A percentile compares a stretch with the other conserved stretches of the same genome.
Conservation (phyloP, 1,139 yeast species). For the Geotrichum aggregatum region DNA sequence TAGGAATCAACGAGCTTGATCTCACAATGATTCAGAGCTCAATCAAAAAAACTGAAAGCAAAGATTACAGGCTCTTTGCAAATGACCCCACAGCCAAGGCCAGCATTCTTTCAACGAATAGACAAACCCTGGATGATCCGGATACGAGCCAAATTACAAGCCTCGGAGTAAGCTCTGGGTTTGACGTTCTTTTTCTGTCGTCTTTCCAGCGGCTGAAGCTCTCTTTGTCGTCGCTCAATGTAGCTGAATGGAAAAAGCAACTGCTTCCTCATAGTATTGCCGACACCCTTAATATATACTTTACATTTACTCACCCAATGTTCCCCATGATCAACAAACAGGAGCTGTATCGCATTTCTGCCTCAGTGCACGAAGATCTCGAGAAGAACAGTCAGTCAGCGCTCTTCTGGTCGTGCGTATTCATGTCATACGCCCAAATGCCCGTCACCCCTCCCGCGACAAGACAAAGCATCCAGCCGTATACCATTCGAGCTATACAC, state of each 20-base stretch:
- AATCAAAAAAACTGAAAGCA: neutral
- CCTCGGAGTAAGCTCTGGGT: slow-evolving; percentile 26
- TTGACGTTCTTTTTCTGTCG: slow-evolving; percentile 24
- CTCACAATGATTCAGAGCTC: neutral
- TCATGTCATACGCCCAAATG: slow-evolving; percentile 22
- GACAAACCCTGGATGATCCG: neutral
- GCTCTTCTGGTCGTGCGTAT: slow-evolving; percentile 24
- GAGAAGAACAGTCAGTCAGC: slow-evolving; percentile 20
- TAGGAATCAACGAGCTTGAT: neutral
- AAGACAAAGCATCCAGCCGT: slow-evolving; percentile 7
- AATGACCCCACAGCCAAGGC: neutral
- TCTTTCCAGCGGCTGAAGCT: slow-evolving; percentile 22
- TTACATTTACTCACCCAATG: slow-evolving; percentile 23
- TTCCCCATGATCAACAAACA: slow-evolving; percentile 25
- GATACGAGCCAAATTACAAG: slow-evolving; percentile 1
- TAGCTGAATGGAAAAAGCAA: slow-evolving; percentile 21
- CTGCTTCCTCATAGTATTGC: slow-evolving; percentile 21
- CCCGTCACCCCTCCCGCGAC: slow-evolving; percentile 13
- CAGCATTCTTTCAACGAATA: neutral
- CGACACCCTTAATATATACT: slow-evolving; percentile 24
- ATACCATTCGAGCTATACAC: slow-evolving; percentile 21
- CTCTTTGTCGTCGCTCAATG: slow-evolving; percentile 22
- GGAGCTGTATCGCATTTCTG: slow-evolving; percentile 16
- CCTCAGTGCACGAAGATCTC: slow-evolving; percentile 21
- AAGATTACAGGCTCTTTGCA: neutral